Base-by-base conservation (phyloP, 1,284 basidiomycete genomes). In the Cutaneotrichosporon arboriforme region DNA sequence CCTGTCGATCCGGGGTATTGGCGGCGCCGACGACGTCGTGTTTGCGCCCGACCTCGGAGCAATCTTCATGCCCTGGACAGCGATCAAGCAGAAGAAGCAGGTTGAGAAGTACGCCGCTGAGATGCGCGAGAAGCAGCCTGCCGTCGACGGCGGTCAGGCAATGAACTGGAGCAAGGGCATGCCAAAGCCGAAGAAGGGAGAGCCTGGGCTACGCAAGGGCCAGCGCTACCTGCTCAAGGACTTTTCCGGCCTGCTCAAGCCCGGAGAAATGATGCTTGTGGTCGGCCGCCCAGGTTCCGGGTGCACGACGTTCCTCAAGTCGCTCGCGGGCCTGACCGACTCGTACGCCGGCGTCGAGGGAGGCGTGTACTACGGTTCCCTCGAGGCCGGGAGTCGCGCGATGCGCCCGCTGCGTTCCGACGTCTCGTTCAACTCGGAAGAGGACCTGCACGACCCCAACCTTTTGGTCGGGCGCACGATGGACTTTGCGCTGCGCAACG, bases 261-360 rank as follows among this genome's bases (percentile, higher is more conserved):
- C 72, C 1, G 72, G 70, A 43, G 72, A 75, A 61, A 73, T 71
- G 68, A 68, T 72, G 62, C 62, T 76, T 38, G 70, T 69, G 37
- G 65, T 76, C 9, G 74, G 69, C 10, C 64, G 76, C 41, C 77
- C 77, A 0, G 77, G 76, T 12, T 62, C 67, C 1, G 77, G 77
- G 22, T 77, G 75, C 62, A 75, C 74, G 12, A 78, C 77, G 0
- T 74, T 79, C 59, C 70, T 79, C 63, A 76, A 77, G 58, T 63
- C 75, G 3, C 66, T 78, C 7, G 67, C 76, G 15, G 74, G 76
- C 42, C 63, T 75, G 26, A 67, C 73, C 33, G 54, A 59, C 13
- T 73, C 75, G 7, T 79, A 74, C 52, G 70, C 73, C 46, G 70
- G 67, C n/a, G 62, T 72, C 33, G 71, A 77, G 21, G 77, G 77